Base-by-base conservation (phyloP, 1,284 basidiomycete species). In the Hemileccinum hortonii region DNA sequence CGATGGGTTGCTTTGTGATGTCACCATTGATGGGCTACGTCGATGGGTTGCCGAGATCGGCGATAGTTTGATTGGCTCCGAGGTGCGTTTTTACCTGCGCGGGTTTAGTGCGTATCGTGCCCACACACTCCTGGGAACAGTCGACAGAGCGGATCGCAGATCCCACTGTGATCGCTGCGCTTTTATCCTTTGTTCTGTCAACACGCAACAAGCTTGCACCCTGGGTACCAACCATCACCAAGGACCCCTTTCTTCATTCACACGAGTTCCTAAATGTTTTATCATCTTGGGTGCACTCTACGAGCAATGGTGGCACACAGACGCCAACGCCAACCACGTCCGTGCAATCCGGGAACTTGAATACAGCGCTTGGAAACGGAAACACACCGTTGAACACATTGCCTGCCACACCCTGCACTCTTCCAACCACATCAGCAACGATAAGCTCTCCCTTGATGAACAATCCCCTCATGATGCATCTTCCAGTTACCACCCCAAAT, bases 221-320 rank as follows among this genome's bases (percentile, higher is more conserved):
- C 32, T 53, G 58, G 50, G 50, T 41, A 32, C 63, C 83, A 70
- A 60, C 75, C 44, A 71, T 86, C 24, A 84, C 88, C 4, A 86
- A 84, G 64, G 89, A 92, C 62, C 89, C 90, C 0, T 90, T 92
- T 63, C 67, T 87, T 36, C 78, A 88, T 52, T 84, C 87, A 3
- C 66, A 77, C 40, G 71, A 72, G 9, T 86, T 90, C 47, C 61
- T 74, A 15, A 62, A 64, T 19, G 73, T 73, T 11, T 67, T 84
- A 6, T 69, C 73, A 8, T 59, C 59, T n/a, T 73, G 65, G 55
- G 52, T 47, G 18, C 58, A 70, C 41, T 57, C 62, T 18, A 44
- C 53, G 52, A 54, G 18, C 36, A 54, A 55, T 48, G 38, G 43
- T 46, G 56, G 50, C 36, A 49, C 55, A 12, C 62, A 51, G 21